A percentile compares a stretch with the other conserved stretches of the same genome.
phyloP scores from a whole-genome alignment of 305 asterid species.

The Ajuga reptans region DNA sequence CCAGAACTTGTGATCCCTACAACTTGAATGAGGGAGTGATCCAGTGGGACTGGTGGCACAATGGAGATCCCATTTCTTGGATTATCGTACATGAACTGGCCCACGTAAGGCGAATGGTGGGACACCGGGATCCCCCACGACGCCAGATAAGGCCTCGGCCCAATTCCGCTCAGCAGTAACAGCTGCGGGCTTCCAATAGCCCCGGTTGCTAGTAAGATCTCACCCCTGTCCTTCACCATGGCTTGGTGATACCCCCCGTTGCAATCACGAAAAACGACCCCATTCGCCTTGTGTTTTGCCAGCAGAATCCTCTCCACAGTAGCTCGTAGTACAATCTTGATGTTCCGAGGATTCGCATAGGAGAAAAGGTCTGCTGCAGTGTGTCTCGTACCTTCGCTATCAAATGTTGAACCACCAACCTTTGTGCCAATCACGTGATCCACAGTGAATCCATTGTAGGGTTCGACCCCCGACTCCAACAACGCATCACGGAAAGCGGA shows the following conservation, averaged over 20 bases:
- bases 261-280: slow-evolving; percentile 59
- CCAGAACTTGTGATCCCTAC: slow-evolving; percentile 81
- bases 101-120: slow-evolving; percentile 61
- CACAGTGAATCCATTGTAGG: slow-evolving; percentile 63
- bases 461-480: slow-evolving; percentile 67
- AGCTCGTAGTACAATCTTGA: slow-evolving; percentile 54
- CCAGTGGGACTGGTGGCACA: slow-evolving; percentile 62
- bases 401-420: slow-evolving; percentile 85
- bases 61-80: slow-evolving; percentile 87
- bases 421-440: slow-evolving; percentile 77
- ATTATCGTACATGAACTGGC: slow-evolving; percentile 68
- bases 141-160: slow-evolving; percentile 70
- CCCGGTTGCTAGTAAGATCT: slow-evolving; percentile 68
- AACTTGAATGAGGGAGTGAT: slow-evolving; percentile 74
- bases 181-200: slow-evolving; percentile 88
- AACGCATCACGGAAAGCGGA: slow-evolving; percentile 70
- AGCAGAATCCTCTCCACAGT: slow-evolving; percentile 59
- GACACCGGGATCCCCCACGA: slow-evolving; percentile 82
- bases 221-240: slow-evolving; percentile 56
- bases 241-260: slow-evolving; percentile 57
- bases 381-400: slow-evolving; percentile 34
- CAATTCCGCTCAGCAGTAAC: slow-evolving; percentile 77
- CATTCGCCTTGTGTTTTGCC: slow-evolving; percentile 42
- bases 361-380: slow-evolving; percentile 29
- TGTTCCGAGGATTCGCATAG: slow-evolving; percentile 49